These are phyloP conservation scores for Liquidambar formosana DNA, from an alignment of 164 flowering plant genomes.

Conservation along the genomic window DNA sequence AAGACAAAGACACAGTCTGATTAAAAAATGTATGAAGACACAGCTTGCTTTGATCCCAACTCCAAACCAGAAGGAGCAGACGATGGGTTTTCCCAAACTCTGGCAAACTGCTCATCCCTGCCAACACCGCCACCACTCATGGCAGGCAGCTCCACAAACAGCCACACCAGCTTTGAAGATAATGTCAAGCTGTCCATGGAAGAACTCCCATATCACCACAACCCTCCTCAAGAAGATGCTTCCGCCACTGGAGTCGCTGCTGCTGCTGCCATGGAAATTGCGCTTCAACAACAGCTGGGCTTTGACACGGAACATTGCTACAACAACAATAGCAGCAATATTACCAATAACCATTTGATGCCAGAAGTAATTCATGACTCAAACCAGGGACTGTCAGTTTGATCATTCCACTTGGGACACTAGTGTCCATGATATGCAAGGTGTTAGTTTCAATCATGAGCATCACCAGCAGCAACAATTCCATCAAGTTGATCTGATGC, in stretches of 20 bases:
- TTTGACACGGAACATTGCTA: constrained; percentile 28
- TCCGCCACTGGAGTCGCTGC: constrained; percentile 1
- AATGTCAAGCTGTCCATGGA: constrained; percentile 31
- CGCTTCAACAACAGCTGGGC: constrained; percentile 29
- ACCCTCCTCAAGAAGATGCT: constrained; percentile 1
- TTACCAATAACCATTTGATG: constrained; percentile 18
- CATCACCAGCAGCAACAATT: constrained; percentile 16
- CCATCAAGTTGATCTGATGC: constrained; percentile 15
- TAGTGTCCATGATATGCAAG: constrained; percentile 22
- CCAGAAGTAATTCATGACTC: constrained; percentile 31
- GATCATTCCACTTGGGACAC: constrained; percentile 40
- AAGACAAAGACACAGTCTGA: background rate
- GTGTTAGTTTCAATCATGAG: constrained; percentile 13
- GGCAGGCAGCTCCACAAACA: constrained; percentile 9
- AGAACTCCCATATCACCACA: constrained; percentile 27
- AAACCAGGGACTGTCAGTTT: constrained; percentile 11
- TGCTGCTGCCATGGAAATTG: constrained; percentile 23
- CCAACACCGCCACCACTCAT: constrained; percentile 3
- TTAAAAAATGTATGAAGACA: constrained; percentile 34
- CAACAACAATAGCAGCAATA: constrained; percentile 5
- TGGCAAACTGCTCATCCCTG: background rate
- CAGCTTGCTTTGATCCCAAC: constrained; percentile 43
- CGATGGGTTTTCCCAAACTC: constrained; percentile 15
- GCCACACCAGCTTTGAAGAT: constrained; percentile 29
- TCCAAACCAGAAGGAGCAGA: constrained; percentile 17